phyloP scores from a whole-genome alignment of 176 grass and related monocot genomes.

The Oropetium thomaeum region DNA sequence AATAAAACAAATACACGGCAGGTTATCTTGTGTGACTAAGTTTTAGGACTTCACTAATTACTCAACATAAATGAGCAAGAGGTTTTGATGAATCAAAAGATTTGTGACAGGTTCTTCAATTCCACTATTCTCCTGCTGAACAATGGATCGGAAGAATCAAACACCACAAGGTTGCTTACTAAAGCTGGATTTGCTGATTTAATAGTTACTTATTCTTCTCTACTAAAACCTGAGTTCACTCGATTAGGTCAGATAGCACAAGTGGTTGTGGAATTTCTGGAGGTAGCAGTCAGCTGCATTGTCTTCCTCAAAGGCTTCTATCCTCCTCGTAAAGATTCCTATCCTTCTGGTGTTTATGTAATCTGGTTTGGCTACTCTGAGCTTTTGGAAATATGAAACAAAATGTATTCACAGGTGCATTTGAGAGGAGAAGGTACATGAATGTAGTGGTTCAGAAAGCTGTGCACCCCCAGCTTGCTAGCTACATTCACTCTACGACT shows the following conservation, averaged over 20 bases:
- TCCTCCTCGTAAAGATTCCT: conserved; percentile 54
- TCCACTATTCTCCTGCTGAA: background rate
- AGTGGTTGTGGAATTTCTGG: conserved; percentile 80
- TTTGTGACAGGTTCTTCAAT: background rate
- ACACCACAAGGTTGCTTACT: conserved; percentile 62
- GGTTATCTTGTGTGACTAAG: background rate
- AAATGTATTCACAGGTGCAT: conserved; percentile 59
- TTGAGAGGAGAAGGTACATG: conserved; percentile 99
- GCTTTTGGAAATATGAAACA: conserved; percentile 8
- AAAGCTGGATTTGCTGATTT: conserved; percentile 6
- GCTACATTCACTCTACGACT: conserved; percentile 75
- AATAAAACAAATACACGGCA: background rate
- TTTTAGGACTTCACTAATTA: background rate
- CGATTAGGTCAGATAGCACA: conserved; percentile 72
- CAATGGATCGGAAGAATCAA: conserved; percentile 79
- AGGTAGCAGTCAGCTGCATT: conserved; percentile 92
- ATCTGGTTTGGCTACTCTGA: conserved; percentile 1
- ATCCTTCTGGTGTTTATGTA: conserved; percentile 1
- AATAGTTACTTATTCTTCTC: conserved; percentile 6
- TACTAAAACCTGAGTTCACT: conserved; percentile 11
- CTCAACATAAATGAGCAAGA: conserved; percentile 3
- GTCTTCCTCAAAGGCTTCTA: conserved; percentile 94
- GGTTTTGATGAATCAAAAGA: background rate
- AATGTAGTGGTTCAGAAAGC: conserved; percentile 94
- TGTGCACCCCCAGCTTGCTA: conserved; percentile 57